These are phyloP conservation scores for Castanea sativa DNA, from an alignment of 306 rosid genomes.

Conservation along the genomic window DNA sequence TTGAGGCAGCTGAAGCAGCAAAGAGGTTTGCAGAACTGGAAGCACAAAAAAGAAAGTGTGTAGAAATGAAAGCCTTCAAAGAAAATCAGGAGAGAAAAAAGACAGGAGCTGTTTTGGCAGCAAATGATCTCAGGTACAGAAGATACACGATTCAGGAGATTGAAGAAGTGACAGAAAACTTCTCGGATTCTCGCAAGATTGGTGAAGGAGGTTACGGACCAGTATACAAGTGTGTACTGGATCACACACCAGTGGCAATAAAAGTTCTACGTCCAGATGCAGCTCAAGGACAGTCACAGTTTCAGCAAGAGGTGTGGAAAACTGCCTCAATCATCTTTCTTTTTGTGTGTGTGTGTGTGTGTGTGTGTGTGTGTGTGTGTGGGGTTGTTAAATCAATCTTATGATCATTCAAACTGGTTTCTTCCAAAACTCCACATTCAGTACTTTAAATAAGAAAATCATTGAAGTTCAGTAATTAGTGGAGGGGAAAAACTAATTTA, in stretches of 20 bases:
- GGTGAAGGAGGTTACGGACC: slow-evolving; percentile 98
- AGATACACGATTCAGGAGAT: slow-evolving; percentile 65
- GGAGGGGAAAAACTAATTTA: no score
- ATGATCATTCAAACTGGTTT: neutral
- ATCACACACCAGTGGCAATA: slow-evolving; percentile 77
- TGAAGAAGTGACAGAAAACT: slow-evolving; percentile 58
- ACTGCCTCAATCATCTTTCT: neutral
- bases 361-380: no score
- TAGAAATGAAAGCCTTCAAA: slow-evolving; percentile 36
- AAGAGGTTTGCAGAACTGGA: slow-evolving; percentile 54
- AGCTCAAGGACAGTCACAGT: slow-evolving; percentile 77
- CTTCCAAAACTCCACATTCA: neutral
- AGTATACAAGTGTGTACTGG: slow-evolving; percentile 61
- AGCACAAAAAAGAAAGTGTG: slow-evolving; percentile 48
- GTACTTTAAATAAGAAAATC: neutral
- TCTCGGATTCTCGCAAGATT: slow-evolving; percentile 45
- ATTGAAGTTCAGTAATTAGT: neutral
- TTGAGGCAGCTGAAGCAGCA: slow-evolving; percentile 69
- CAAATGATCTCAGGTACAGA: slow-evolving; percentile 49
- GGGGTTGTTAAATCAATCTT: neutral
- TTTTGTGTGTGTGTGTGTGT: no score
- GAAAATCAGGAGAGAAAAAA: slow-evolving; percentile 44
- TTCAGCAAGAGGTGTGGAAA: slow-evolving; percentile 66
- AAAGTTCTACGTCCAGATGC: slow-evolving; percentile 76
- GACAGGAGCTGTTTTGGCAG: neutral